A percentile compares a stretch with the other conserved stretches of the same genome.
Conservation (phyloP, 1,139 yeast genomes). For the Nakaseomyces uthaithaninus region DNA sequence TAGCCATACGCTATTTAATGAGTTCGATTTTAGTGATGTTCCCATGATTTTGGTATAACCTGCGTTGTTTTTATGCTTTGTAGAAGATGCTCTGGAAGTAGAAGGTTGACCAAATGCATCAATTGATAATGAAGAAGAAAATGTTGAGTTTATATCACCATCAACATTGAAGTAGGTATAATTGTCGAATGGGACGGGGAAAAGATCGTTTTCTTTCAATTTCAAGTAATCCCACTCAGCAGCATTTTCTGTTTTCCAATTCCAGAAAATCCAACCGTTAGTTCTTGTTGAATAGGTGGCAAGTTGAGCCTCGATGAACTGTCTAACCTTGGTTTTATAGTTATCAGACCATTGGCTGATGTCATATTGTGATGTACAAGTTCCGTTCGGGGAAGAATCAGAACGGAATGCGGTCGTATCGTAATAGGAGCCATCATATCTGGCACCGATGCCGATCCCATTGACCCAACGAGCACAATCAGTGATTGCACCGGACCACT, state of each 20-base stretch:
- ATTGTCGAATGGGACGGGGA: constrained; percentile 53
- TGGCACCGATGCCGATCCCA: constrained; percentile 51
- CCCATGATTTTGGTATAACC: not conserved
- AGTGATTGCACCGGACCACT: constrained; percentile 57
- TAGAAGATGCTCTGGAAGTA: not conserved
- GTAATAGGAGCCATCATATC: constrained; percentile 46
- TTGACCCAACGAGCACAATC: constrained; percentile 63
- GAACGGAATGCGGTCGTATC: constrained; percentile 32
- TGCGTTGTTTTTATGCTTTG: constrained; percentile 7
- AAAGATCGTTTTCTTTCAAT: constrained; percentile 41
- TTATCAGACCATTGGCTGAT: constrained; percentile 31
- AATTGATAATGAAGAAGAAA: constrained; percentile 17
- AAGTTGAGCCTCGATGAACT: constrained; percentile 44
- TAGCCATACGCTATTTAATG: not conserved
- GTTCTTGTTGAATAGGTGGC: constrained; percentile 38
- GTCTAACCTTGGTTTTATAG: constrained; percentile 36
- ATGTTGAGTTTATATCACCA: constrained; percentile 18
- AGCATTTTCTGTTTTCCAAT: constrained; percentile 55
- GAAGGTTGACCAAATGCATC: constrained; percentile 14
- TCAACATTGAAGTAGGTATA: constrained; percentile 27
- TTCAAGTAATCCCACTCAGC: constrained; percentile 57
- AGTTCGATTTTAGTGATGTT: not conserved
- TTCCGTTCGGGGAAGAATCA: constrained; percentile 13
- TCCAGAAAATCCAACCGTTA: constrained; percentile 63
- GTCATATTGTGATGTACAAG: constrained; percentile 19